Base-by-base conservation (phyloP, 2,329 filamentous ascomycete genomes). In the Cadophora malorum region DNA sequence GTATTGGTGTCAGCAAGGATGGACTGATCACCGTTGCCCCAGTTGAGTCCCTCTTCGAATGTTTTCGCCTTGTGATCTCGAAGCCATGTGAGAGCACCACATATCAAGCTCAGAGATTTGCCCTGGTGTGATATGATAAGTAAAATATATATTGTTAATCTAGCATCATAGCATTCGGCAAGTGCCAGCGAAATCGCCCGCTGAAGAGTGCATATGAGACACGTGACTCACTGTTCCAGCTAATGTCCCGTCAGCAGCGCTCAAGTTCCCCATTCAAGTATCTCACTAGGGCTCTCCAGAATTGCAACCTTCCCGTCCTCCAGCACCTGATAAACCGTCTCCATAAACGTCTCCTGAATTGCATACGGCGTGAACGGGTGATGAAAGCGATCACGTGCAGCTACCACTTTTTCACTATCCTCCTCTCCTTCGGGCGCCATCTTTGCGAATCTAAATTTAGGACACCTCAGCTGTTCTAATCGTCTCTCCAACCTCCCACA, bases 51-150 rank as follows among this genome's bases (percentile, higher is more conserved):
- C 53, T 77, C 71, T 41, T 74, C 73, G 59, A 76, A 82, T 75
- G 71, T 79, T 78, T 76, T 70, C 78, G 76, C 65, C 80, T 91
- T 91, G 75, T 90, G 84, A 67, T 91, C 86, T 68, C 90, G 86
- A 14, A 92, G 81, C 90, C 90, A 93, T 2, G 90, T 92, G 72
- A 92, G 77, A 21, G 90, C 87, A 58, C 86, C 88, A 78, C 90
- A 93, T 67, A 92, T 91, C 63, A 93, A 79, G 77, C 90, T 92
- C 60, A 92, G 75, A 1, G 90, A 92, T 82, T 93, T 93, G 53
- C 90, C 90, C 79, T 86, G 72, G 45, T 23, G 47, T 47, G 16
- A n/a, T 6, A 56, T 19, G 16, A 50, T 60, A n/a, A 65, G 55
- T n/a, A 38, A 38, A 7, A 4, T 7, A 38, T 38, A 3, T 38